Conservation (phyloP, 1,139 yeast species). For the Candida tetrigidarum region DNA sequence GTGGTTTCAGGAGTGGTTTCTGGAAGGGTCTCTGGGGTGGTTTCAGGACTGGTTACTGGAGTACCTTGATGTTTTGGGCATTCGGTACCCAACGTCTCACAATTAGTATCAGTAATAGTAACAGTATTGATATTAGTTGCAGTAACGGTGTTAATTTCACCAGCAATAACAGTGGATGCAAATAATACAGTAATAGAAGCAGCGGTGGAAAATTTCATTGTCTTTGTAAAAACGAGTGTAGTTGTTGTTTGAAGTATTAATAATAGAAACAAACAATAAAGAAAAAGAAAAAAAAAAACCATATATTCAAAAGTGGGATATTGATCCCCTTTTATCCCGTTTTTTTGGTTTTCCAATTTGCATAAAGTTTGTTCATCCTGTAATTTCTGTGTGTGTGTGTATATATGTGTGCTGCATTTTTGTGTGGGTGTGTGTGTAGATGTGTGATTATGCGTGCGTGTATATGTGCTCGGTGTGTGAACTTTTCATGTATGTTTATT, state of each 20-base stretch:
- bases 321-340: background rate
- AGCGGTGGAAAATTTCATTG: conserved; percentile 1
- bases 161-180: conserved; percentile 4
- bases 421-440: background rate
- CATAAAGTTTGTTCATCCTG: too few relatives aligned
- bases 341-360: background rate
- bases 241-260: background rate
- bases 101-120: background rate
- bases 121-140: background rate
- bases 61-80: background rate
- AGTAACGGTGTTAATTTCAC: background rate
- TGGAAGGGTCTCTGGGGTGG: background rate
- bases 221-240: background rate
- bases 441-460: background rate
- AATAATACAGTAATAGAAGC: background rate
- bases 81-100: background rate
- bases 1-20: background rate
- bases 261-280: too few relatives aligned
- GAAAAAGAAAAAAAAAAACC: background rate
- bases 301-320: background rate
- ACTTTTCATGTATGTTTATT: background rate
- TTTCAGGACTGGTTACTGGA: background rate
- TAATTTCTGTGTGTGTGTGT: background rate
- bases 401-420: background rate
- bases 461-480: too few relatives aligned